Evolutionary conservation across 1,284 basidiomycete species (phyloP), one percentile per base, ranked within the genome.

Genomic region (Trichosporon sp.): DNA sequence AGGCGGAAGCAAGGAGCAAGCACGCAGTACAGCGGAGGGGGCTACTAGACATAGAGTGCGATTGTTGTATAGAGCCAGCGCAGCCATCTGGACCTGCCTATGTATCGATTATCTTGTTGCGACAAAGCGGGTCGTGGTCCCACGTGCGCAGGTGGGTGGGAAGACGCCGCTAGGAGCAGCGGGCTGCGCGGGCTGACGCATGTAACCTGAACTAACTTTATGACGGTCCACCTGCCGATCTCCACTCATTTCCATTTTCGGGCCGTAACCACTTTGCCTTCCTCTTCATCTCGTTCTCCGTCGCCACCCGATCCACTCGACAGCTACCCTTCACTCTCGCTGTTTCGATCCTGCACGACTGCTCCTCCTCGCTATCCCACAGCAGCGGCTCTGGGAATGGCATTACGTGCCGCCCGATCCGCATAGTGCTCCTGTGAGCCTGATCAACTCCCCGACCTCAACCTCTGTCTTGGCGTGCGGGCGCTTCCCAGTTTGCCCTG

Each of bases 21-120:
- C 29, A 66, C 72, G 38, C 70, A 87, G 42, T 86, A 86, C 32
- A 87, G 90, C 66, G 90, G 87, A 70, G 89, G 86, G 12, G 88
- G 87, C 15, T 89, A 89, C 73, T 87, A 75, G 65, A 53, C n/a
- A 32, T 53, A 21, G 29, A n/a, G 35, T n/a, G 18, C 9, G 25
- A 11, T 9, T 53, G 34, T 13, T 51, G 47, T 51, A 51, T 21
- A 11, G 5, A 11, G 47, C 47, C 9, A 11, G 21, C 18, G n/a
- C 18, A 44, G 47, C 5, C 13, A n/a, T 18, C 21, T 4, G 23
- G 23, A 25, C 6, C 15, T 42, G 38, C 47, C 47, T n/a, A 51
- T 51, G 47, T 51, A 51, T 51, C 47, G 47, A 51, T 21, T 51
- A 25, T 34, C 6, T 23, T 51, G 47, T 51, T 23, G 21, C 18